Conservation (phyloP, 495 filamentous ascomycete species). For the Penicillium dipodomyicola region DNA sequence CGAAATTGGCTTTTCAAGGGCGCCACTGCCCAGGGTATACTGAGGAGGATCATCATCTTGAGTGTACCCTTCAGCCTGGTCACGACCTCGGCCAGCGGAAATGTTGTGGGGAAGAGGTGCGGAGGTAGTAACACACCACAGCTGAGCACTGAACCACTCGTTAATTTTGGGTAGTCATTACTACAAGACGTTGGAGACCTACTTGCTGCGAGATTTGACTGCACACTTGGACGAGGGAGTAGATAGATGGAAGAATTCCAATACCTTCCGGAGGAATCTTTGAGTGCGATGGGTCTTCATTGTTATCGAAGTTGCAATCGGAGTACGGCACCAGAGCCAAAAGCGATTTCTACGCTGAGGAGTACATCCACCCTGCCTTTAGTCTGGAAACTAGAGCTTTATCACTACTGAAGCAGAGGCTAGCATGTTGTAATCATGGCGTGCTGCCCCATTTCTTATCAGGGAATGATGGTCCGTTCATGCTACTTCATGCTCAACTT, state of each 20-base stretch:
- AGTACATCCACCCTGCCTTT: not conserved
- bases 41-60: not conserved
- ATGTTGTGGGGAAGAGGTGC: not conserved
- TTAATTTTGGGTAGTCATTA: not conserved
- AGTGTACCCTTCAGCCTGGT: too few species aligned
- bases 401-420: not conserved
- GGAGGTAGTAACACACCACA: constrained; percentile 2
- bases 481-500: not conserved
- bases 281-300: constrained; percentile 3
- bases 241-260: constrained; percentile 6
- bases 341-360: not conserved
- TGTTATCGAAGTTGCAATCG: not conserved
- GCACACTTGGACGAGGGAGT: not conserved
- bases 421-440: constrained; percentile 9
- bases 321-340: too few species aligned
- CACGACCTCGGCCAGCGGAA: not conserved
- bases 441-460: not conserved
- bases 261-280: constrained; percentile 1
- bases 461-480: not conserved
- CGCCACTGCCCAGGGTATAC: not conserved
- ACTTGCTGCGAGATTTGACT: constrained; percentile 1
- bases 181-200: not conserved
- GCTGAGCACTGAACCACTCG: not conserved
- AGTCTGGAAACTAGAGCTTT: not conserved
- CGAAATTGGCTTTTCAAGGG: not conserved